Evolutionary conservation across 345 rosid genomes (phyloP).

Genomic region (Aurinia saxatilis): DNA sequence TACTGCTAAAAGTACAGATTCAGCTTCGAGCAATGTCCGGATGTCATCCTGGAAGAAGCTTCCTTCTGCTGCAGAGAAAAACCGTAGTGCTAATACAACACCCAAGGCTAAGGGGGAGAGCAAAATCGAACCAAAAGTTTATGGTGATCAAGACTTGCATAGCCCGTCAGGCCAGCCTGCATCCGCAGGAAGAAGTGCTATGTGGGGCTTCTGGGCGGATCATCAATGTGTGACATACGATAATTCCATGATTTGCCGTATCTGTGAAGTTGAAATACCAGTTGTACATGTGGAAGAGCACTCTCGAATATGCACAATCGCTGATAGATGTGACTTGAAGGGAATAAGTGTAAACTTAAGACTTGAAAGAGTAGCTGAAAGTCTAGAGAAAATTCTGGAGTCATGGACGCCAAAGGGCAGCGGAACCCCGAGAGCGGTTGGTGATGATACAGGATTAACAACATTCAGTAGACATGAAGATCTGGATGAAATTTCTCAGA

Average conservation of each 20-base stretch:
- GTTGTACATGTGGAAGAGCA: constrained; percentile 96
- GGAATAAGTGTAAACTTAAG: constrained; percentile 72
- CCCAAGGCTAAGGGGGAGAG: constrained; percentile 43
- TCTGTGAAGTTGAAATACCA: constrained; percentile 99
- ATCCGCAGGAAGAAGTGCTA: constrained; percentile 39
- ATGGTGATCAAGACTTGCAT: constrained; percentile 37
- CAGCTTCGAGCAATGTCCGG: constrained; percentile 63
- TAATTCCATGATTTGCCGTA: constrained; percentile 91
- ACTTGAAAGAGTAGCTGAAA: constrained; percentile 85
- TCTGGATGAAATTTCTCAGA: constrained; percentile 38
- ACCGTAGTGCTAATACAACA: constrained; percentile 42
- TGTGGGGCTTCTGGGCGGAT: constrained; percentile 70
- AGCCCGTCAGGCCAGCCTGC: constrained; percentile 47
- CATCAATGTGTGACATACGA: constrained; percentile 56
- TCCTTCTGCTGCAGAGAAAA: constrained; percentile 72
- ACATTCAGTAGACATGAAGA: constrained; percentile 37
- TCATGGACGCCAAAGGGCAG: constrained; percentile 81
- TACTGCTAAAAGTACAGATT: constrained; percentile 72
- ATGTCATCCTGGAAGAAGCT: constrained; percentile 98
- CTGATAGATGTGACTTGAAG: constrained; percentile 96
- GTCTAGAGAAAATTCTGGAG: constrained; percentile 73
- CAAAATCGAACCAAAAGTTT: constrained; percentile 37
- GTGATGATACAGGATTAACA: constrained; percentile 34
- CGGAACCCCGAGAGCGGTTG: constrained; percentile 47
- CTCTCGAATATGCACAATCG: constrained; percentile 86